Evolutionary conservation across 2,329 filamentous ascomycete genomes (phyloP), one percentile per base, ranked within the genome.

Genomic region (Trichoderma semiorbis): DNA sequence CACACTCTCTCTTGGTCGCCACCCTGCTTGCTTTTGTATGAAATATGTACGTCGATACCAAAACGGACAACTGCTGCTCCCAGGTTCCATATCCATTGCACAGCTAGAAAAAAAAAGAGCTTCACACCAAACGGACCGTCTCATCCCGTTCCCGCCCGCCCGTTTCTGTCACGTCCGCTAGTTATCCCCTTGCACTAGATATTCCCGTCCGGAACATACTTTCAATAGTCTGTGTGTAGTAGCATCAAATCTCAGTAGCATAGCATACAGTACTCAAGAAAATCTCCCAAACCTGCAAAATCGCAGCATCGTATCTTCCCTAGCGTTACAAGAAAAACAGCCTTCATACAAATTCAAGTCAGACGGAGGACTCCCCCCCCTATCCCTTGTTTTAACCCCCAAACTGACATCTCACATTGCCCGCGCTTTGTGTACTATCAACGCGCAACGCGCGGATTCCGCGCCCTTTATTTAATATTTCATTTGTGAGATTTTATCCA

Each of bases 101-200:
- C 26, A 32, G 18, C 55, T 39, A 21, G 12, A 7, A 24, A 60
- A 39, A 62, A 32, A 34, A 47, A 28, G 3, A 43, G 14, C n/a
- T 10, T 47, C 18, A 47, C 18, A 47, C n/a, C 43, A 21, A 21
- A 11, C 66, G 66, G 66, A 47, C 10, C 66, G 66, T 28, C 36
- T 50, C 66, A 69, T 69, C 66, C 66, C 66, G 66, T 69, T 57
- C 66, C 66, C 55, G 66, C 55, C 66, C 66, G 66, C 53, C 65
- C 53, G 65, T 61, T 30, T 30, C 55, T 61, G n/a, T 69, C 66
- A 69, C 57, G 26, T 68, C 16, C 63, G 32, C 63, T 39, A 39
- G 36, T 30, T 36, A 26, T 43, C 24, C 65, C 65, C n/a, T 68
- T 68, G 53, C 65, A 60, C 34, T 50, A 58, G 34, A 24, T 60